Evolutionary conservation across 2,329 filamentous ascomycete species (phyloP).

Genomic region (Knoxdaviesia proteae): DNA sequence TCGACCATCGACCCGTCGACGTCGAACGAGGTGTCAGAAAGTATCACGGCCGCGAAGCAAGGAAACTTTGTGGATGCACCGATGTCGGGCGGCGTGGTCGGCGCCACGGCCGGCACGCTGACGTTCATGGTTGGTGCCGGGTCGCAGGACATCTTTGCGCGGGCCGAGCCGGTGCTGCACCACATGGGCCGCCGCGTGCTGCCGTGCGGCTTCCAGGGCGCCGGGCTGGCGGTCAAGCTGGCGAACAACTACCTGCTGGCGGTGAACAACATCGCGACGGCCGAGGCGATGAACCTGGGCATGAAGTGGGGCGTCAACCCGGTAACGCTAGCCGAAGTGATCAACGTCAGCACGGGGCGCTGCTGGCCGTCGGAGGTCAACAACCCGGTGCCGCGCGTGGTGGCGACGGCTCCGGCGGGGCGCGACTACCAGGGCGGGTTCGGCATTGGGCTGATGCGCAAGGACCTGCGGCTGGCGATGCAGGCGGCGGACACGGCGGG

Average conservation of each 20-base stretch:
- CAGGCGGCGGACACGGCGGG: conserved; percentile 48
- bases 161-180: conserved; percentile 47
- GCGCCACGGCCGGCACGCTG: conserved; percentile 66
- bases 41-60: conserved; percentile 40
- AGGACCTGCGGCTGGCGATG: conserved; percentile 55
- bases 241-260: conserved; percentile 95
- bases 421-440: conserved; percentile 64
- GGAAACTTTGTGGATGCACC: conserved; percentile 82
- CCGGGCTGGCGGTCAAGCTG: conserved; percentile 77
- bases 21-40: conserved; percentile 55
- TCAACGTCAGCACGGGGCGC: conserved; percentile 82
- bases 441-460: conserved; percentile 58
- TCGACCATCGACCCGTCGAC: conserved; percentile 89
- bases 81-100: conserved; percentile 91
- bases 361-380: conserved; percentile 96
- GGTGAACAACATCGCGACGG: conserved; percentile 65
- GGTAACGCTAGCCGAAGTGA: conserved; percentile 54
- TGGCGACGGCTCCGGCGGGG: conserved; percentile 52
- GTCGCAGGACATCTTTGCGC: conserved; percentile 25
- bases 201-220: conserved; percentile 67
- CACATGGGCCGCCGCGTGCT: conserved; percentile 75
- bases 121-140: conserved; percentile 86
- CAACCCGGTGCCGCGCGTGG: conserved; percentile 77
- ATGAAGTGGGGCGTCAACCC: conserved; percentile 38
- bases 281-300: conserved; percentile 47